Conservation (phyloP, 805 yeast species). For the Zygosaccharomyces lentus region DNA sequence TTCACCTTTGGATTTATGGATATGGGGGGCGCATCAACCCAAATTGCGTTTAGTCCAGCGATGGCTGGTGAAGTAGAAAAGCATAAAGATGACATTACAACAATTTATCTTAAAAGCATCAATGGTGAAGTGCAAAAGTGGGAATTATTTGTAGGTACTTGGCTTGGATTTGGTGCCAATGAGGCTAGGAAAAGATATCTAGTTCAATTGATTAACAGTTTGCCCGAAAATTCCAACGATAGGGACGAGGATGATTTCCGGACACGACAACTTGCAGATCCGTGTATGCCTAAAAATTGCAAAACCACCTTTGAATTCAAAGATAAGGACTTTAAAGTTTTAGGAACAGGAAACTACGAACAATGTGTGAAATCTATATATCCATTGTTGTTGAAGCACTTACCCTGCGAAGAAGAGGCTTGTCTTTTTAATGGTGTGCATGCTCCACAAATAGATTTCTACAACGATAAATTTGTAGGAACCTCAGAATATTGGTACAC, state of each 20-base stretch:
- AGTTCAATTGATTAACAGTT: conserved; percentile 46
- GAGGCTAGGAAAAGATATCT: conserved; percentile 79
- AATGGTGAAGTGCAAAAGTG: conserved; percentile 71
- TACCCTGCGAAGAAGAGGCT: conserved; percentile 83
- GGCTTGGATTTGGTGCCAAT: conserved; percentile 98
- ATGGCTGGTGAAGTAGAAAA: conserved; percentile 51
- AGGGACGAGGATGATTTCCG: conserved; percentile 44
- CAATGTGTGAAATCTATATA: conserved; percentile 66
- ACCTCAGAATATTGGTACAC: conserved; percentile 98
- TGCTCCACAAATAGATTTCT: conserved; percentile 82
- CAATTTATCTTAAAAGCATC: conserved; percentile 58
- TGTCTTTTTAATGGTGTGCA: conserved; percentile 94
- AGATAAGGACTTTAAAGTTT: conserved; percentile 44
- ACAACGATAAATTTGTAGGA: conserved; percentile 80
- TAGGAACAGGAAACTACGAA: conserved; percentile 77
- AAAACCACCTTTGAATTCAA: conserved; percentile 44
- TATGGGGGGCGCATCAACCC: conserved; percentile 99
- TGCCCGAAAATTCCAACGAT: conserved; percentile 46
- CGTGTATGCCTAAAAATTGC: conserved; percentile 74
- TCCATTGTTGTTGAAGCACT: conserved; percentile 70
- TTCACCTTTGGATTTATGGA: conserved; percentile 91
- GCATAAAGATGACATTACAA: conserved; percentile 71
- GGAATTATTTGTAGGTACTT: conserved; percentile 89
- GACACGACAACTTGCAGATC: conserved; percentile 51
- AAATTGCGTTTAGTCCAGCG: conserved; percentile 86